Percentiles rank a stretch among this genome's conserved stretches.
phyloP scores from a whole-genome alignment of 768 basidiomycete species.

The Tricholoma saponaceum region DNA sequence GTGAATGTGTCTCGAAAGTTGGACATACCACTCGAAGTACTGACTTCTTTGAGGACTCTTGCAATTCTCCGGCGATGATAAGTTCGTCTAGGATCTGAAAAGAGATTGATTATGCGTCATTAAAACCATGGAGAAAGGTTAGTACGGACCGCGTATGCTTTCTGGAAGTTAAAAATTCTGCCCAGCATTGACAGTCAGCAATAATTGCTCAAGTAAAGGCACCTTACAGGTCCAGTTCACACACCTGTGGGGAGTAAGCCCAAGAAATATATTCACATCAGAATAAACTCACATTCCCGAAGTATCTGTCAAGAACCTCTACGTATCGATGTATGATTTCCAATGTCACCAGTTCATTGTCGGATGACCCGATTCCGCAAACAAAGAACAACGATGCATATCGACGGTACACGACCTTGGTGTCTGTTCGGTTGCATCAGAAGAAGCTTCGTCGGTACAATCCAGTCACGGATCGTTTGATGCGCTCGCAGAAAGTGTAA shows the following conservation, averaged over 20 bases:
- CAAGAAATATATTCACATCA: background rate
- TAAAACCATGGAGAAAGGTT: constrained; percentile 1
- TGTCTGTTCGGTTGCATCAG: constrained; percentile 47
- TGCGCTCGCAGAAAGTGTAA: background rate
- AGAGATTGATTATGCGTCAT: background rate
- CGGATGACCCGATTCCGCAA: constrained; percentile 72
- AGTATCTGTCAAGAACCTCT: constrained; percentile 86
- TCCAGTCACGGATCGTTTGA: background rate
- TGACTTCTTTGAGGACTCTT: constrained; percentile 95
- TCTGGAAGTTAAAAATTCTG: constrained; percentile 99
- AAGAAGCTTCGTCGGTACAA: constrained; percentile 2
- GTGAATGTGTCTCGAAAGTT: background rate
- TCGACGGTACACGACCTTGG: constrained; percentile 90
- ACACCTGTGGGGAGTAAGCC: constrained; percentile 48
- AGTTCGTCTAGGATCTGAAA: constrained; percentile 86
- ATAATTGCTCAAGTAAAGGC: background rate
- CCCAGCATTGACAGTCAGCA: constrained; percentile 4
- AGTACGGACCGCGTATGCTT: constrained; percentile 81
- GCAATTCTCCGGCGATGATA: constrained; percentile 95
- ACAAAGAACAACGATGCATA: constrained; percentile 97
- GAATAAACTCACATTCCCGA: constrained; percentile 74
- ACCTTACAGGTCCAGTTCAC: constrained; percentile 91
- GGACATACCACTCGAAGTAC: constrained; percentile 54
- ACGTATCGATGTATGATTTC: constrained; percentile 95
- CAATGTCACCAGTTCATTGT: constrained; percentile 90